A percentile compares a stretch with the other conserved stretches of the same genome.
Conservation (phyloP, 108 stramenopile genomes). For the Parietichytrium sp. region DNA sequence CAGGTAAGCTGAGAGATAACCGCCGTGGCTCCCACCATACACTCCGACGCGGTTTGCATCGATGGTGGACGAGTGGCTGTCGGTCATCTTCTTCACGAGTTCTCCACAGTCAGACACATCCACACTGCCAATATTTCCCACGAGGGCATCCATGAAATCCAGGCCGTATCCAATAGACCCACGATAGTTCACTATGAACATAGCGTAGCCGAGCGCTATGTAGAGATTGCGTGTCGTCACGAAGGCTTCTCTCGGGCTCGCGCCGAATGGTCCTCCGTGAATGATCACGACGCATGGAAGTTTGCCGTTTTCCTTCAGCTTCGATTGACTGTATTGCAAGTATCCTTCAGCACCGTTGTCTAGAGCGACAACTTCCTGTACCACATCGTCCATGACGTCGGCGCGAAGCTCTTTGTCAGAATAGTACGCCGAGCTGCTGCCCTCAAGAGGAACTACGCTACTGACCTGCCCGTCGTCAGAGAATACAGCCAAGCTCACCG, state of each 20-base stretch:
- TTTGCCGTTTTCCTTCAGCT: neutral
- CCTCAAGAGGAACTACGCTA: no score
- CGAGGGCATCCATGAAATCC: conserved; percentile 6
- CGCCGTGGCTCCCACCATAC: conserved; percentile 11
- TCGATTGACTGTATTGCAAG: neutral
- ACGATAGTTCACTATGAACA: conserved; percentile 4
- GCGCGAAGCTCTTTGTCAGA: no score
- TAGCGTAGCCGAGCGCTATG: neutral
- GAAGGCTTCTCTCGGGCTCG: neutral
- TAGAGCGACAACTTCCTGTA: neutral
- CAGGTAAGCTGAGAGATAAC: conserved; percentile 11
- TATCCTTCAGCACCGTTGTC: conserved; percentile 10
- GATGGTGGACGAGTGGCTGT: neutral
- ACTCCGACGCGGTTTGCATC: conserved; percentile 17
- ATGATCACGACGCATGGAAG: conserved; percentile 10
- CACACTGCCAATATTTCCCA: neutral
- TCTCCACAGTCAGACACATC: conserved; percentile 22
- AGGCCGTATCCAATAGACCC: conserved; percentile 5
- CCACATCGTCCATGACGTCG: no score
- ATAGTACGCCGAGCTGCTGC: no score
- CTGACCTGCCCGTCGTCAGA: no score
- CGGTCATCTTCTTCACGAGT: neutral
- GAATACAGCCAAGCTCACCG: no score
- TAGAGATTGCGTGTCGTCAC: neutral
- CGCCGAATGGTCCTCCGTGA: conserved; percentile 20